phyloP scores from a whole-genome alignment of 441 rosid genomes.

The Brassica hybrid region DNA sequence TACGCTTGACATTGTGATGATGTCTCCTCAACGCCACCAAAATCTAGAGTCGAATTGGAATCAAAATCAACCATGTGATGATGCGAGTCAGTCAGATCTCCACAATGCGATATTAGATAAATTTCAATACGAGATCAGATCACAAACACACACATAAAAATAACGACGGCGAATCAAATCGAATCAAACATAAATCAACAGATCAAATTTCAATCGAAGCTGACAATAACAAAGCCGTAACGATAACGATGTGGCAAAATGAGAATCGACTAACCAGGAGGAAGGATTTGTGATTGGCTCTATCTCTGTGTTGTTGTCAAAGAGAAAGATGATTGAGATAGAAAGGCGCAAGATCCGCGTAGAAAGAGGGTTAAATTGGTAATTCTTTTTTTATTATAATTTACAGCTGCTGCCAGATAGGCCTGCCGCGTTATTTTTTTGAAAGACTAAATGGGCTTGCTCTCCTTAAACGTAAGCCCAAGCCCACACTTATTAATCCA shows the following conservation, averaged over 20 bases:
- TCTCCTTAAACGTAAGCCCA: neutral
- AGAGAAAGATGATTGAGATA: neutral
- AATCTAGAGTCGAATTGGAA: neutral
- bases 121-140: conserved; percentile 25
- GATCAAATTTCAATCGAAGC: neutral
- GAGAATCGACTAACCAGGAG: conserved; percentile 36
- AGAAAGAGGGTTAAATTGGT: conserved; percentile 30
- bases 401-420: neutral
- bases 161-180: neutral
- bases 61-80: conserved; percentile 10
- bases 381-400: neutral
- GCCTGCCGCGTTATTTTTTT: neutral
- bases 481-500: neutral
- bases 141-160: too few species aligned
- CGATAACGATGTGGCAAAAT: too few species aligned
- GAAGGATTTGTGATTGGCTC: conserved; percentile 21
- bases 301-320: conserved; percentile 13
- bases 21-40: conserved; percentile 31
- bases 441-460: neutral
- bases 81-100: conserved; percentile 30
- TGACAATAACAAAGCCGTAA: neutral
- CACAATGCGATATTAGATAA: conserved; percentile 15
- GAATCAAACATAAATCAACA: neutral
- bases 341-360: neutral
- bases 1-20: conserved; percentile 57